Base-by-base conservation (phyloP, 2,329 filamentous ascomycete genomes). In the Diaporthe amygdali region DNA sequence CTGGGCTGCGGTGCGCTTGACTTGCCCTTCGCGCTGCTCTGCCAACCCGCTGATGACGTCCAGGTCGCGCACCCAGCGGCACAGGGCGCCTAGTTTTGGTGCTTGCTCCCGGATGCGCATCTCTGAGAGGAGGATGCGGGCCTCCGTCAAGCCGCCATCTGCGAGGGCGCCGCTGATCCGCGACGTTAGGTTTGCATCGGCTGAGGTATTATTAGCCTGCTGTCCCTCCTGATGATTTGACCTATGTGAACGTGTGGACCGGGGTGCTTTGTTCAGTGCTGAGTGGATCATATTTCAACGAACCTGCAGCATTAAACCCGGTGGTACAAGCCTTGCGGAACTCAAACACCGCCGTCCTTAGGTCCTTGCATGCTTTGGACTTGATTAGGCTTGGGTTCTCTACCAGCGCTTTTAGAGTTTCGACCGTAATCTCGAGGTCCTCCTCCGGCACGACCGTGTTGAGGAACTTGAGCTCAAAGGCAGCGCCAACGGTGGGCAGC, bases 51-150 rank as follows among this genome's bases (percentile, higher is more conserved):
- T 92, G 63, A 93, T 88, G 30, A 93, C 88, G 75, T 93, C 91
- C 32, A 93, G 82, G 76, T 93, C 91, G 70, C 92, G 87, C 5
- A 93, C 91, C 92, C 92, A 94, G 70, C 92, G 88, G 78, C 91
- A 93, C 9, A 93, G 80, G 1, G 91, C 90, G 25, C 92, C 92
- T 0, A 93, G 81, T 74, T 92, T 92, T 0, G 91, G 91, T 22
- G 88, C 86, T 73, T 93, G 86, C 3, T 84, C 82, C n/a, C 91
- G 84, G 22, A 93, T 89, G 37, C 87, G 85, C 91, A 93, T 93
- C 81, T 93, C 91, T 0, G 91, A 88, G 1, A 94, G 85, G 17
- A 93, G 78, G 20, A 93, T 86, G 66, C 86, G 86, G 6, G 91
- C 90, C n/a, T 93, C 91, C 12, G 84, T 85, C 74, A 90, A 92